Evolutionary conservation across 352 stramenopile genomes (phyloP).

Genomic region (Phytophthora pseudosyringae): DNA sequence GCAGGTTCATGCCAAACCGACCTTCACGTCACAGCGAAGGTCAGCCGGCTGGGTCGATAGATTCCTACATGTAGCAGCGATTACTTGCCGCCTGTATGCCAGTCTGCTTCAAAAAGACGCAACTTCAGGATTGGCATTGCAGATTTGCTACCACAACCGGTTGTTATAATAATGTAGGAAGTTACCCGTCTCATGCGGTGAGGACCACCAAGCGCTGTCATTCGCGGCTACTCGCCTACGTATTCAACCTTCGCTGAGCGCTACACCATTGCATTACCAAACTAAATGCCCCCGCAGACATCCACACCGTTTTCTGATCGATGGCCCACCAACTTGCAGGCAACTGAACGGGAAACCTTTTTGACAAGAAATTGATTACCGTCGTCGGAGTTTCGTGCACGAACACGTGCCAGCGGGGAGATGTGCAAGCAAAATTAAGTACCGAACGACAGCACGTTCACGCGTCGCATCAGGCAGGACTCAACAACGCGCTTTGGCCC

Average conservation of each 20-base stretch:
- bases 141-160: conserved; percentile 10
- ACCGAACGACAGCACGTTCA: conserved; percentile 5
- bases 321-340: not conserved
- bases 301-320: conserved; percentile 11
- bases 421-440: conserved; percentile 21
- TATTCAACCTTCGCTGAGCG: not conserved
- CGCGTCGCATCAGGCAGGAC: conserved; percentile 7
- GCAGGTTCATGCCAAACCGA: not conserved
- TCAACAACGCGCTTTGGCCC: not conserved
- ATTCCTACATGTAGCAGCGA: not conserved
- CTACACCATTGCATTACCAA: not conserved
- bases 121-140: conserved; percentile 23
- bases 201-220: not conserved
- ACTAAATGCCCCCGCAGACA: not conserved
- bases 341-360: conserved; percentile 13
- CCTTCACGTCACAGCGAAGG: not conserved
- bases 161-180: conserved; percentile 6
- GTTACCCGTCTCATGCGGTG: conserved; percentile 7
- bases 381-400: not conserved
- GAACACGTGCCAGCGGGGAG: not conserved
- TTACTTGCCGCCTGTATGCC: conserved; percentile 4
- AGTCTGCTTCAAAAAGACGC: conserved; percentile 22
- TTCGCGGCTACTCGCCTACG: not conserved
- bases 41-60: not conserved
- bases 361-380: conserved; percentile 21